Conservation (phyloP, 352 stramenopile species). For the Thalassiosira tumida region DNA sequence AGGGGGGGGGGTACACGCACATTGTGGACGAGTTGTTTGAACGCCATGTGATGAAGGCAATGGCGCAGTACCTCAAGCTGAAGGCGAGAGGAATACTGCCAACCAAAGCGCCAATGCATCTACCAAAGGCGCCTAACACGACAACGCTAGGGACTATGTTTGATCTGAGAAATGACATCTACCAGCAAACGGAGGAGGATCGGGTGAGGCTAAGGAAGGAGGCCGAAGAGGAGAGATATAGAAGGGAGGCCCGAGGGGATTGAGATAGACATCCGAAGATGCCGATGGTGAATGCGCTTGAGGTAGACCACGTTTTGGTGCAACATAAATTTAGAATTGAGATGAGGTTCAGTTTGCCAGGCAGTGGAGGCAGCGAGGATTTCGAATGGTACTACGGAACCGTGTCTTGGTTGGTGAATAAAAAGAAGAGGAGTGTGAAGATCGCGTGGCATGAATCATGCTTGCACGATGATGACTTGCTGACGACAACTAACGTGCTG, state of each 20-base stretch:
- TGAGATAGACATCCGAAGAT: constrained; percentile 43
- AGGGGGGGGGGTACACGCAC: neutral
- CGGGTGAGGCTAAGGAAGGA: neutral
- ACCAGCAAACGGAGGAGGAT: neutral
- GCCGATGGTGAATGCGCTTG: too few relatives aligned
- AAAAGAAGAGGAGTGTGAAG: constrained; percentile 38
- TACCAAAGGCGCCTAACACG: neutral
- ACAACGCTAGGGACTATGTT: neutral
- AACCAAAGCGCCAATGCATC: neutral
- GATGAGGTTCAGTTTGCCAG: constrained; percentile 32
- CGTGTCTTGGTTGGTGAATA: constrained; percentile 43
- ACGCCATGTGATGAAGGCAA: neutral
- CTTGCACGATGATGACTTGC: constrained; percentile 25
- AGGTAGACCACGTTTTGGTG: constrained; percentile 24
- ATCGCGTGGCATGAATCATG: constrained; percentile 60
- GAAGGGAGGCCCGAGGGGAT: constrained; percentile 23
- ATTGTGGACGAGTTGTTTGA: neutral
- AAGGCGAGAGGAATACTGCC: neutral
- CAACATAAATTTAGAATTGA: constrained; percentile 62
- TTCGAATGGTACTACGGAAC: constrained; percentile 55
- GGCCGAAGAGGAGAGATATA: constrained; percentile 29
- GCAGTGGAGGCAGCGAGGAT: constrained; percentile 13
- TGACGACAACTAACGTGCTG: constrained; percentile 32
- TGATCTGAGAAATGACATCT: neutral
- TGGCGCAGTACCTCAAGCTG: neutral